phyloP scores from a whole-genome alignment of 768 basidiomycete genomes.

The Termitomyces sp. region DNA sequence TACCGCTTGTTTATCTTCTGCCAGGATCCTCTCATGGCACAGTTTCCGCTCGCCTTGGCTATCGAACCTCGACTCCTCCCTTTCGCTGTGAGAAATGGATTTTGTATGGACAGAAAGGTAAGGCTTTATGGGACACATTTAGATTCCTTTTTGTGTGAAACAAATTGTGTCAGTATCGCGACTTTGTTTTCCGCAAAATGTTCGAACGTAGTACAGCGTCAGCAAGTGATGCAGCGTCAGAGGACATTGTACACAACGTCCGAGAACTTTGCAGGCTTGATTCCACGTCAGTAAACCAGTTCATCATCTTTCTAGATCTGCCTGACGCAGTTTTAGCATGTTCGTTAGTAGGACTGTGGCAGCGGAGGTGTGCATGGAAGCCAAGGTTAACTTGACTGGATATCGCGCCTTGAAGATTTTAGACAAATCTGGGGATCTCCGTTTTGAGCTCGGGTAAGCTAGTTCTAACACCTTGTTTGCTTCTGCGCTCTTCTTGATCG shows the following conservation, averaged over 20 bases:
- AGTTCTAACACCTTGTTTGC: background rate
- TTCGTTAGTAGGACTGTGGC: slow-evolving; percentile 81
- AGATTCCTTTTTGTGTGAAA: background rate
- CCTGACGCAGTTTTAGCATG: slow-evolving; percentile 44
- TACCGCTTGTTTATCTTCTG: slow-evolving; percentile 7
- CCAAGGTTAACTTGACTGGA: slow-evolving; percentile 61
- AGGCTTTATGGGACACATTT: background rate
- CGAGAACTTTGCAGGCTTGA: slow-evolving; percentile 68
- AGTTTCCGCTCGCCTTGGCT: slow-evolving; percentile 71
- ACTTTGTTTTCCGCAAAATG: slow-evolving; percentile 86
- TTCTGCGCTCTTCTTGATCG: background rate
- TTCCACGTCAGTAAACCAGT: slow-evolving; percentile 39
- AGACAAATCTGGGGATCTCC: slow-evolving; percentile 56
- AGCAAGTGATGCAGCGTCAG: slow-evolving; percentile 44
- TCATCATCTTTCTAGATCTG: slow-evolving; percentile 2
- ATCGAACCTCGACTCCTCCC: slow-evolving; percentile 73
- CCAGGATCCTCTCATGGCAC: slow-evolving; percentile 74
- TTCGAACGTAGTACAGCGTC: slow-evolving; percentile 56
- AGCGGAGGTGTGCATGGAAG: slow-evolving; percentile 79
- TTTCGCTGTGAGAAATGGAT: slow-evolving; percentile 66
- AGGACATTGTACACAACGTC: slow-evolving; percentile 66
- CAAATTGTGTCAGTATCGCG: slow-evolving; percentile 50
- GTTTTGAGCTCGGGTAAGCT: slow-evolving; percentile 62
- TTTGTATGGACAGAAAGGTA: slow-evolving; percentile 75
- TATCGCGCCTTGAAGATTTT: slow-evolving; percentile 65